phyloP scores from a whole-genome alignment of 495 filamentous ascomycete genomes.

The Thermothielavioides terrestris region DNA sequence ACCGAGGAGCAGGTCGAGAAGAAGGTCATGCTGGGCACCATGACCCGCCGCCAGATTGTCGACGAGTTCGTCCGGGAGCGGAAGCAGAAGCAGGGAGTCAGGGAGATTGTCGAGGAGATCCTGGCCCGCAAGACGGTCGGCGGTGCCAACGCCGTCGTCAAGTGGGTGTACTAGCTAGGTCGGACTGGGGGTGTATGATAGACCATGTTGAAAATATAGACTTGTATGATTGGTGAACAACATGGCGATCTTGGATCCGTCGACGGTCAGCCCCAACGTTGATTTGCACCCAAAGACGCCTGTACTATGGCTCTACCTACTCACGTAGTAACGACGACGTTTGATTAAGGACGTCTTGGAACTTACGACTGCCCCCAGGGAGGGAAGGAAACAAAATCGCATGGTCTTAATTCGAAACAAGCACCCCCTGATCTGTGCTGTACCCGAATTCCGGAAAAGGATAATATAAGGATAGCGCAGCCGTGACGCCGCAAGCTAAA shows the following conservation, averaged over 20 bases:
- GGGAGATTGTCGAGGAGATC: slow-evolving; percentile 50
- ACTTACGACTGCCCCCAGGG: no score
- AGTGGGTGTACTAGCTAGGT: slow-evolving; percentile 30
- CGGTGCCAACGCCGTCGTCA: slow-evolving; percentile 23
- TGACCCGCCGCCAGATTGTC: slow-evolving; percentile 36
- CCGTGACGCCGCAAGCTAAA: no score
- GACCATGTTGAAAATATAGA: not conserved
- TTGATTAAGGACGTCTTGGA: no score
- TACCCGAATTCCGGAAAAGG: no score
- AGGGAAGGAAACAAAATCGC: no score
- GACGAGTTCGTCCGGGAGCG: slow-evolving; percentile 37
- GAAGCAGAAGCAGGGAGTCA: slow-evolving; percentile 48
- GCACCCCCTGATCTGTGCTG: no score
- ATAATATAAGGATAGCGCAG: no score
- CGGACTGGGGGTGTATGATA: not conserved
- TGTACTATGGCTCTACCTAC: no score
- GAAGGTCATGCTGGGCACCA: slow-evolving; percentile 36
- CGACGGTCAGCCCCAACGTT: no score
- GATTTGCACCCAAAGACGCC: no score
- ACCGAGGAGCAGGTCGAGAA: slow-evolving; percentile 59
- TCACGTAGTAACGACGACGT: no score
- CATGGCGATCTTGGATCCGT: not conserved
- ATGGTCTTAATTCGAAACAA: no score
- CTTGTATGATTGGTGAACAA: not conserved
- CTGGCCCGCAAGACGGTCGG: slow-evolving; percentile 40